These are phyloP conservation scores for Candida anglica DNA, from an alignment of 805 yeast species.

Conservation along the genomic window DNA sequence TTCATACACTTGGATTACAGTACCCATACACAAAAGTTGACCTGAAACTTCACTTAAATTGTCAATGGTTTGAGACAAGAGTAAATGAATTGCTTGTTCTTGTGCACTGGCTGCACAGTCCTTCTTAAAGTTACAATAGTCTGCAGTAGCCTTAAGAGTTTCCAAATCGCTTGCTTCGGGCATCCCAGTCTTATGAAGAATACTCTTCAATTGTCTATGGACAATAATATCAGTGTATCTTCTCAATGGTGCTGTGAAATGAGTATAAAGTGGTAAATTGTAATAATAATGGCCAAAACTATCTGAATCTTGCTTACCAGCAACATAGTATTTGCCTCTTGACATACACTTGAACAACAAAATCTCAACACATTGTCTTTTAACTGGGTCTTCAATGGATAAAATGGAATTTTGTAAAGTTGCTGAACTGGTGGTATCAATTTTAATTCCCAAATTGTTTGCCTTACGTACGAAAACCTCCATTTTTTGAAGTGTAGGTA, in stretches of 20 bases:
- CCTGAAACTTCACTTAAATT: constrained; percentile 71
- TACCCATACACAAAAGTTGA: constrained; percentile 78
- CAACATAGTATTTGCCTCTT: constrained; percentile 82
- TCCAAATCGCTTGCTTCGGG: constrained; percentile 47
- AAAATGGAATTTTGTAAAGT: constrained; percentile 70
- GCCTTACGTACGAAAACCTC: constrained; percentile 75
- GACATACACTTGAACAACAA: constrained; percentile 76
- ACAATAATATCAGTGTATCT: constrained; percentile 91
- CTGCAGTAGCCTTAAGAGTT: constrained; percentile 75
- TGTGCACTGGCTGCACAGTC: constrained; percentile 93
- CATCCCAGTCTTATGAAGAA: constrained; percentile 35
- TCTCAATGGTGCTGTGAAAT: constrained; percentile 88
- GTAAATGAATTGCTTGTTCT: constrained; percentile 88
- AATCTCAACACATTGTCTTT: constrained; percentile 73
- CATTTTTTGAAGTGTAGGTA: constrained; percentile 78
- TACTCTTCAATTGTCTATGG: constrained; percentile 82
- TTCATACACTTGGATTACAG: constrained; percentile 89
- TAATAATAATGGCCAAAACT: constrained; percentile 75
- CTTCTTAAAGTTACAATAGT: constrained; percentile 91
- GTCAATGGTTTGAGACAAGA: constrained; percentile 78
- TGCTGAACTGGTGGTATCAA: constrained; percentile 74
- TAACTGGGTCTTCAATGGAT: constrained; percentile 53
- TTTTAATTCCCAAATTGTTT: constrained; percentile 55
- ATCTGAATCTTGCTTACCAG: constrained; percentile 82
- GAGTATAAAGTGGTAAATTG: constrained; percentile 84